Conservation (phyloP, 164 flowering plant species). For the Paratinospora sagittata region DNA sequence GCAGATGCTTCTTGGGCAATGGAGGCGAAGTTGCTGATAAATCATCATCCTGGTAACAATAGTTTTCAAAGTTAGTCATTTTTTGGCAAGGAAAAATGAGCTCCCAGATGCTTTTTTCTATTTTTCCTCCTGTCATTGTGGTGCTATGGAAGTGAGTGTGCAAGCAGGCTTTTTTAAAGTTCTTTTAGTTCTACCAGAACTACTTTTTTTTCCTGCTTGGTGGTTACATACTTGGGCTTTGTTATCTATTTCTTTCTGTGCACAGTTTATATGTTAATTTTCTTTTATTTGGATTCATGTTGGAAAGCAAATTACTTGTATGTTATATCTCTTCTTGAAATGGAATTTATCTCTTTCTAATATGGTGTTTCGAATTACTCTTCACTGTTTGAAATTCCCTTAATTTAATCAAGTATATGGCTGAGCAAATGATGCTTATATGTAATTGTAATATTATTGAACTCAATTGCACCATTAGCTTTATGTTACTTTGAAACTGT, state of each 20-base stretch:
- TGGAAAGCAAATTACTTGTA: not conserved
- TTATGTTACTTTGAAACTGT: too few relatives aligned
- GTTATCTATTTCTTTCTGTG: conserved; percentile 8
- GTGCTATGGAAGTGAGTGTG: conserved; percentile 6
- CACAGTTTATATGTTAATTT: too few relatives aligned
- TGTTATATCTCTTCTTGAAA: conserved; percentile 5
- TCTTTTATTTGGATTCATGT: too few relatives aligned
- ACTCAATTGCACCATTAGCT: too few relatives aligned
- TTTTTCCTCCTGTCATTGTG: conserved; percentile 2
- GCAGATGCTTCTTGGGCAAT: too few relatives aligned
- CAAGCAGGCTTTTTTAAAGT: conserved; percentile 7
- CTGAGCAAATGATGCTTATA: too few relatives aligned
- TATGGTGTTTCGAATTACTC: not conserved
- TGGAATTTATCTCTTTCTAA: not conserved
- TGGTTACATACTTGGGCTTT: conserved; percentile 8
- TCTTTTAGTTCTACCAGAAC: conserved; percentile 1
- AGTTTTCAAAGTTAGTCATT: too few relatives aligned
- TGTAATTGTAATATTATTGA: too few relatives aligned
- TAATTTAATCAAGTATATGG: too few relatives aligned
- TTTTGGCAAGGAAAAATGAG: conserved; percentile 13
- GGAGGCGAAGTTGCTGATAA: too few relatives aligned
- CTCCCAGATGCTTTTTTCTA: conserved; percentile 11
- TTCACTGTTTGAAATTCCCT: not conserved
- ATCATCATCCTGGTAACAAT: too few relatives aligned
- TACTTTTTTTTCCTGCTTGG: conserved; percentile 2